Base-by-base conservation (phyloP, 805 yeast species). In the Cyberlindnera galapagoensis region DNA sequence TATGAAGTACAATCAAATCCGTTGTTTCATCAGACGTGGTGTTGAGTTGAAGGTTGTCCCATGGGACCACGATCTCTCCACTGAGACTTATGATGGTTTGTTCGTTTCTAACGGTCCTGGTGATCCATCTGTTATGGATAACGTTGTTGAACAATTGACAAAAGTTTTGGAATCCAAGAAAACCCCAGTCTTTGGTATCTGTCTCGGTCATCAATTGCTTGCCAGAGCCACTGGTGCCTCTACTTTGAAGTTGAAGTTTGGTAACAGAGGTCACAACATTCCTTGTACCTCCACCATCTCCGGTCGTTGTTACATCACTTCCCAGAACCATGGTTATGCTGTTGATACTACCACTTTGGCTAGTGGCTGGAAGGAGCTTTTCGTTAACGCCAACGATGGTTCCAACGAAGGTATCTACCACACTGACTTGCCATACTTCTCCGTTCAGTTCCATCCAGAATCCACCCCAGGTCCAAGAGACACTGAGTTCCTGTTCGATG, bases 381-480 rank as follows among this genome's bases (percentile, higher is more conserved):
- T 92, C 52, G 88, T 86, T 28, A 92, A 92, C 56, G 85, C 97
- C 40, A 92, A 92, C 57, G 99, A 92, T 63, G 90, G 88, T 35
- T 87, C 97, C 23, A 92, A 92, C 62, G 99, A 92, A 70, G 99
- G 99, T 78, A 86, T 92, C 43, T 90, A 86, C 68, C 85, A 90
- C 64, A 72, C 80, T 26, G 69, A 76, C 44, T 71, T 81, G 60
- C 98, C 99, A 24, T 81, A 70, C 58, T 92, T 92, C 71, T 92
- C 98, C 11, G 97, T 92, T 30, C 99, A 92, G 69, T 90, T 92
- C 73, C 99, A 92, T 60, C 99, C 99, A 17, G 99, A 92, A 69
- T 85, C 97, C 16, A 86, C 95, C 30, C 97, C 98, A 29, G 99
- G 99, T 59, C 99, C 99, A 59, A 78, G 95, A 59, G 99, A 92